phyloP scores from a whole-genome alignment of 2,329 filamentous ascomycete species.

The Dendryphion nanum region DNA sequence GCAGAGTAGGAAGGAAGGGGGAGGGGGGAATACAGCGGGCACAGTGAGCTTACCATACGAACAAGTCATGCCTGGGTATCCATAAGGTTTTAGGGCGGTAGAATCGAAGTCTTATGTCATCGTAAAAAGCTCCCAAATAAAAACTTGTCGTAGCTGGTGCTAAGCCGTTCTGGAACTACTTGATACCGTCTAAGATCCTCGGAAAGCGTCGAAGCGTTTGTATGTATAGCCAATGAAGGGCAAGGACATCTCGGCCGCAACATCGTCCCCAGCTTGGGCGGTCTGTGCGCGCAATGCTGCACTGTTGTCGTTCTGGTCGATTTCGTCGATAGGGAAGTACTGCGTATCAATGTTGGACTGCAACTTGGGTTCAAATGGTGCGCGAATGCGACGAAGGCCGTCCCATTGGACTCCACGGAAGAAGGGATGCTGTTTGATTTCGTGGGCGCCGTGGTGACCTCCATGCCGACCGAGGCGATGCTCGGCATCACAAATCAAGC shows the following conservation, averaged over 20 bases:
- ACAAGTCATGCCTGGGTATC: too few species aligned
- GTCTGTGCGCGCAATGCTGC: slow-evolving; percentile 83
- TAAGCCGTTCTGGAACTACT: slow-evolving; percentile 7
- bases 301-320: slow-evolving; percentile 92
- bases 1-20: too few species aligned
- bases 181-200: slow-evolving; percentile 23
- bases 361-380: slow-evolving; percentile 92
- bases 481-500: slow-evolving; percentile 90
- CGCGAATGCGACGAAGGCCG: slow-evolving; percentile 84
- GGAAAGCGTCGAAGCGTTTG: slow-evolving; percentile 83
- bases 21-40: too few species aligned
- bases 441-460: slow-evolving; percentile 79
- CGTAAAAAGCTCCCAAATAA: too few species aligned
- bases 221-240: slow-evolving; percentile 97
- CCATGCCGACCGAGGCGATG: slow-evolving; percentile 81
- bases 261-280: slow-evolving; percentile 66
- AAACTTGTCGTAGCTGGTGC: slow-evolving; percentile 10
- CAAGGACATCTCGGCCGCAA: slow-evolving; percentile 90
- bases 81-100: too few species aligned
- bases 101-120: too few species aligned
- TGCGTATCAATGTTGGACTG: slow-evolving; percentile 93
- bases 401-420: slow-evolving; percentile 98
- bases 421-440: slow-evolving; percentile 93
- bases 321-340: slow-evolving; percentile 98
- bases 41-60: too few species aligned